Percentiles rank a stretch among this genome's conserved stretches.
Evolutionary conservation across 306 rosid genomes (phyloP).

Genomic region (Dicorynia guianensis): DNA sequence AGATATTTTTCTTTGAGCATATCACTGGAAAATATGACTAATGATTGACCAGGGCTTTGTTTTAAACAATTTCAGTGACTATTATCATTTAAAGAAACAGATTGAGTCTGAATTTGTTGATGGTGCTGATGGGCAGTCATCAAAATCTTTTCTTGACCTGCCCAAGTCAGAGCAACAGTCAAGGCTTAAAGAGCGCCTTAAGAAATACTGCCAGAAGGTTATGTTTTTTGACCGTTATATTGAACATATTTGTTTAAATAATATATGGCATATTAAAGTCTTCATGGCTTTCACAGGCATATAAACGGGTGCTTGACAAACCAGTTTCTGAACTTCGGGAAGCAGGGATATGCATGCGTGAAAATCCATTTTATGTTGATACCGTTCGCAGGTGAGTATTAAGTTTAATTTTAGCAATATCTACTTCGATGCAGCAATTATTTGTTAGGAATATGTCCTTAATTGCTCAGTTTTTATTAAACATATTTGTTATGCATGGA

Average conservation of each 20-base stretch:
- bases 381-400: constrained; percentile 90
- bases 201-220: constrained; percentile 98
- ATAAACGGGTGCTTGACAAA: constrained; percentile 91
- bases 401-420: constrained; percentile 23
- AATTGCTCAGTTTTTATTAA: constrained; percentile 19
- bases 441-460: not conserved
- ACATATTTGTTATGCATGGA: constrained; percentile 2
- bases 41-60: constrained; percentile 39
- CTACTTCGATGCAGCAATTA: constrained; percentile 18
- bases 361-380: constrained; percentile 96
- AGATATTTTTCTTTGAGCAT: constrained; percentile 19
- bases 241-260: constrained; percentile 40
- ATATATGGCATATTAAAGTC: constrained; percentile 44
- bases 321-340: constrained; percentile 92
- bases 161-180: constrained; percentile 86
- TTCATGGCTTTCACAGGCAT: constrained; percentile 66
- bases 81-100: constrained; percentile 89
- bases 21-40: constrained; percentile 34
- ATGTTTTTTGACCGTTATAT: constrained; percentile 32
- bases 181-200: constrained; percentile 87
- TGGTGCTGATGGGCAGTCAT: constrained; percentile 54
- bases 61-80: constrained; percentile 71
- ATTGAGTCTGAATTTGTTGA: constrained; percentile 94
- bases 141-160: constrained; percentile 89
- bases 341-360: constrained; percentile 99